phyloP scores from a whole-genome alignment of 2,329 filamentous ascomycete species.

The Graphium sp. region DNA sequence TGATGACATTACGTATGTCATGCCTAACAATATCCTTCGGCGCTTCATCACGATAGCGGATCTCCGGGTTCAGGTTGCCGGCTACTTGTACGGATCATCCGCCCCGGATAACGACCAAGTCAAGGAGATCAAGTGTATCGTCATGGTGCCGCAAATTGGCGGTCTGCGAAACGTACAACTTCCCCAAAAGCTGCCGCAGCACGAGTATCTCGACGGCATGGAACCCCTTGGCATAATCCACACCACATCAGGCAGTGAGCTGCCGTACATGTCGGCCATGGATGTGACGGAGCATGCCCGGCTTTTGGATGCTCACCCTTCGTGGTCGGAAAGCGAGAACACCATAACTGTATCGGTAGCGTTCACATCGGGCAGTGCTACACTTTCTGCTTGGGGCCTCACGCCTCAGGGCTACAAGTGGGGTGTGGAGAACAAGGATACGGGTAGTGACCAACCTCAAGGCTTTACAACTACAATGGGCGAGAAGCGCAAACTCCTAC shows the following conservation, averaged over 20 bases:
- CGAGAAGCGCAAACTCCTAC: conserved; percentile 82
- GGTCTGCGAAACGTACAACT: conserved; percentile 84
- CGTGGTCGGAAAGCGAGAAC: conserved; percentile 65
- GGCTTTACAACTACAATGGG: conserved; percentile 89
- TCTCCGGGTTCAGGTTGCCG: conserved; percentile 87
- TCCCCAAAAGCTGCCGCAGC: conserved; percentile 76
- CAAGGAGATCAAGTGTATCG: conserved; percentile 92
- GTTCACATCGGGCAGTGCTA: conserved; percentile 93
- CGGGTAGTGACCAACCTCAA: conserved; percentile 78
- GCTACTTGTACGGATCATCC: conserved; percentile 85
- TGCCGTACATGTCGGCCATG: conserved; percentile 86
- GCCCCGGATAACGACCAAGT: conserved; percentile 90
- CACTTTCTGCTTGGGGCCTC: conserved; percentile 81
- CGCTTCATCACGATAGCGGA: conserved; percentile 96
- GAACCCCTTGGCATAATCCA: conserved; percentile 93
- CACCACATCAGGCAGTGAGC: conserved; percentile 85
- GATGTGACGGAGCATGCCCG: conserved; percentile 91
- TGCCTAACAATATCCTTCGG: conserved; percentile 98
- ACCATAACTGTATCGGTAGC: conserved; percentile 90
- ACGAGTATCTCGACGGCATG: conserved; percentile 72
- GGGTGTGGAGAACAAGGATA: conserved; percentile 92
- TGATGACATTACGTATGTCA: conserved; percentile 88
- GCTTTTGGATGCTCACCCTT: conserved; percentile 62
- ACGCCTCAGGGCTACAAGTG: conserved; percentile 90
- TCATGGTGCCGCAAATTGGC: conserved; percentile 94